Percentiles rank a stretch among this genome's conserved stretches.
Evolutionary conservation across 306 rosid species (phyloP).

Genomic region (Cucurbita maxima): DNA sequence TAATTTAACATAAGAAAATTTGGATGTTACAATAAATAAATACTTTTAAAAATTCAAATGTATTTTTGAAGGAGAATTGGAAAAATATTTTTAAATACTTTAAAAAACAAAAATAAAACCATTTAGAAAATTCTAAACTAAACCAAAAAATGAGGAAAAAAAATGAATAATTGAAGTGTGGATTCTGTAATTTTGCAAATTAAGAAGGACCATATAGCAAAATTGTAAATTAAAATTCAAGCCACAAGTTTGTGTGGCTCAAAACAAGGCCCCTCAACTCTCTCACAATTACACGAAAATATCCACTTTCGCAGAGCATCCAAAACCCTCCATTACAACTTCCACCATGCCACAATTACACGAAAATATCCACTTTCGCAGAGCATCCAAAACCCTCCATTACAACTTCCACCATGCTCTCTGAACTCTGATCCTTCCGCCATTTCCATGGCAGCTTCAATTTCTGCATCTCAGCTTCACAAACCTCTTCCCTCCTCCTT

Average conservation of each 20-base stretch:
- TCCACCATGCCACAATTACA: not conserved
- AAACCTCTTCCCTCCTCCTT: slow-evolving; percentile 42
- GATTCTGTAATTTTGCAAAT: not conserved
- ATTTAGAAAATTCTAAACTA: not conserved
- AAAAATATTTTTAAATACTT: too few relatives aligned
- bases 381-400: not conserved
- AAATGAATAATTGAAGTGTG: too few relatives aligned
- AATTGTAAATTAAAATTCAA: not conserved
- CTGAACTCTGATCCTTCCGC: not conserved
- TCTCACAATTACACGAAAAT: not conserved
- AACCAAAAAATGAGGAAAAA: too few relatives aligned
- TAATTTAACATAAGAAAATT: too few relatives aligned
- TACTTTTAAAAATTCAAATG: too few relatives aligned
- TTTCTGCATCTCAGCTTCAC: slow-evolving; percentile 38
- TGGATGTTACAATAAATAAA: too few relatives aligned
- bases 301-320: not conserved
- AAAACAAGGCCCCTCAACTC: not conserved
- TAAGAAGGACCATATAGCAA: not conserved
- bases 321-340: slow-evolving; percentile 1
- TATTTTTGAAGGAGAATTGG: too few relatives aligned
- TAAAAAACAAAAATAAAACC: too few relatives aligned
- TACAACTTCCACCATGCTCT: not conserved
- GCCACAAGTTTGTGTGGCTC: slow-evolving; percentile 9
- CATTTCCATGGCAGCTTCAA: slow-evolving; percentile 48
- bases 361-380: not conserved